Base-by-base conservation (phyloP, 345 rosid species). In the Kernera saxatilis region DNA sequence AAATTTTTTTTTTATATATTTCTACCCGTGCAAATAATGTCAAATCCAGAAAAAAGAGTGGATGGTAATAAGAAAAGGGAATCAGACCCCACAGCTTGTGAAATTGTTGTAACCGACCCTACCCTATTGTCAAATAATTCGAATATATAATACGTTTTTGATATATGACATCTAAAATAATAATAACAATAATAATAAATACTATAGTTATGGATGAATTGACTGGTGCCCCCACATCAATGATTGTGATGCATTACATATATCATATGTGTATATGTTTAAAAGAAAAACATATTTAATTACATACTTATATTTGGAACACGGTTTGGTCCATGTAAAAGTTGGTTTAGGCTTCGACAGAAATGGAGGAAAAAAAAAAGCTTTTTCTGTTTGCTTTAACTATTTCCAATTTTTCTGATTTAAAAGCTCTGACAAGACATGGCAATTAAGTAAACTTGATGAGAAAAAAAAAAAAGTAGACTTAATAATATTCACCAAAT, bases 171-270 rank as follows among this genome's bases (percentile, higher is more conserved):
- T 35, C 32, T 36, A 36, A 35, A 55, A 69, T 37, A 62, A 72
- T 54, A 54, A 21, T 54, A 55, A 58, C 36, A 67, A 32, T 10
- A 18, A 52, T 55, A 67, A 64, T 63, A 66, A 41, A 53, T 75
- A 41, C 51, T 44, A 68, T 61, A 68, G 70, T 58, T 72, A 72
- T 67, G 32, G 50, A 54, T 78, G 79, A 73, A 76, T 70, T 66
- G 72, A 32, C 77, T 40, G 11, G 30, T 45, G 67, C 82, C 79
- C 67, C 87, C 79, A 78, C 85, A 40, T 54, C 84, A 82, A 84
- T 84, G 67, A 84, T 84, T 81, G 73, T 65, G 68, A 43, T 44
- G 9, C 70, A 54, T 30, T 44, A 27, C 21, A 49, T 57, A 10
- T 46, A 55, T 45, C 40, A 63, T 71, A 30, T 63, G 35, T 46